These are phyloP conservation scores for Septoria petroselini DNA, from an alignment of 2,329 filamentous ascomycete species.

Conservation along the genomic window DNA sequence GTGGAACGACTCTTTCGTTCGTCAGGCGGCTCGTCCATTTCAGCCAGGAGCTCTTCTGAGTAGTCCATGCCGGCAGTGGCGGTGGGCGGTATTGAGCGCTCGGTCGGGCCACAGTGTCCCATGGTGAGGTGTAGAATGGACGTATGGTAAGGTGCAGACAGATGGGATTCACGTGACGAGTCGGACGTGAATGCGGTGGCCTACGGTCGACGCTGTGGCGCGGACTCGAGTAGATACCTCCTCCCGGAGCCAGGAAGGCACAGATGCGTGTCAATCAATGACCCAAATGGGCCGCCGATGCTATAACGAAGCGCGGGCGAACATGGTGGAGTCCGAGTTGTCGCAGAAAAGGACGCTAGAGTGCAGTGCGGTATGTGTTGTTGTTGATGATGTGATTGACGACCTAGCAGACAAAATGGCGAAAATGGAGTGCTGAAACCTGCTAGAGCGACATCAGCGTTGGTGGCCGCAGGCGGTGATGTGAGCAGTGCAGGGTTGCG, in stretches of 20 bases:
- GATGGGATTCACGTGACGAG: background rate
- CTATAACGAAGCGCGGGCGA: slow-evolving; percentile 21
- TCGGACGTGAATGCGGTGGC: background rate
- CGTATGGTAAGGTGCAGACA: background rate
- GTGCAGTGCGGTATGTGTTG: background rate
- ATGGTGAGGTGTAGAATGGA: slow-evolving; percentile 8
- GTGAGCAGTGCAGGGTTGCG: slow-evolving; percentile 2
- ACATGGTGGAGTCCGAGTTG: slow-evolving; percentile 13
- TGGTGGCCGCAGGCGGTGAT: slow-evolving; percentile 1
- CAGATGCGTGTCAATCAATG: slow-evolving; percentile 13
- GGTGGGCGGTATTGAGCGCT: slow-evolving; percentile 16
- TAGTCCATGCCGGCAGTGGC: slow-evolving; percentile 32
- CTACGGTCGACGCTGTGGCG: background rate
- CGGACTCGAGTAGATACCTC: background rate
- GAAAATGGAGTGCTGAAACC: slow-evolving; percentile 1
- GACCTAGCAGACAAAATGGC: background rate
- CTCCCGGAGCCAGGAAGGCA: background rate
- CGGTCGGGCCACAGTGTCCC: slow-evolving; percentile 20
- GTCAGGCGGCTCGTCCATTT: slow-evolving; percentile 88
- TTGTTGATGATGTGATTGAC: background rate
- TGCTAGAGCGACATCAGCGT: slow-evolving; percentile 6
- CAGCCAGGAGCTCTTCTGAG: slow-evolving; percentile 63
- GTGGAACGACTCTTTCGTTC: slow-evolving; percentile 26
- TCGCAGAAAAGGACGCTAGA: background rate
- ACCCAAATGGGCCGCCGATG: slow-evolving; percentile 23